Percentiles rank a stretch among this genome's conserved stretches.
These are phyloP conservation scores for Cutaneotrichosporon cavernicola DNA, from an alignment of 1,284 basidiomycete genomes.

Conservation along the genomic window DNA sequence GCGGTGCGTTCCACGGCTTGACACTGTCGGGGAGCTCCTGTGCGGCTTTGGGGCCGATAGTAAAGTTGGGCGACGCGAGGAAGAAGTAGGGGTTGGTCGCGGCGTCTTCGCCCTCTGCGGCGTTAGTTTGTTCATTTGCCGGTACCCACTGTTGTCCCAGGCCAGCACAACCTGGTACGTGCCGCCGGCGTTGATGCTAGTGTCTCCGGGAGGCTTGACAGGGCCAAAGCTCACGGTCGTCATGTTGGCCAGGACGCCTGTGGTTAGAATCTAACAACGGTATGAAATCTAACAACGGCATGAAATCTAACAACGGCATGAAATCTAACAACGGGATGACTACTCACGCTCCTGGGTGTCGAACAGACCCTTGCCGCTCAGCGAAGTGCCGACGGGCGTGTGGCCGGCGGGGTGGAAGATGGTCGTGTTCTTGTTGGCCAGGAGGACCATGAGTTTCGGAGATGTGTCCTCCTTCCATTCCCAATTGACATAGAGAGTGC, in stretches of 20 bases:
- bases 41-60: background rate
- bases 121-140: background rate
- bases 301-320: too few relatives aligned
- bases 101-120: constrained; percentile 8
- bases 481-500: constrained; percentile 8
- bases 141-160: constrained; percentile 9
- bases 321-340: too few relatives aligned
- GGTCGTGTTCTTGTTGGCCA: constrained; percentile 12
- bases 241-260: constrained; percentile 4
- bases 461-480: constrained; percentile 10
- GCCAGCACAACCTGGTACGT: constrained; percentile 5
- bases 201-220: background rate
- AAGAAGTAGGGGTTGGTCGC: constrained; percentile 4
- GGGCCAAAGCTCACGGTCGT: constrained; percentile 7
- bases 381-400: background rate
- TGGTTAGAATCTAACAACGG: too few relatives aligned
- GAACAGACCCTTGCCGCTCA: constrained; percentile 3
- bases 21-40: constrained; percentile 10
- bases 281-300: too few relatives aligned
- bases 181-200: background rate
- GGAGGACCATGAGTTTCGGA: constrained; percentile 9
- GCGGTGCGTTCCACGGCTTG: constrained; percentile 6
- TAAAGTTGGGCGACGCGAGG: constrained; percentile 1
- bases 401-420: constrained; percentile 7
- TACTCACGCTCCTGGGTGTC: constrained; percentile 7